phyloP scores from a whole-genome alignment of 148 eudicot genomes.

The Pharnaceum exiguum region DNA sequence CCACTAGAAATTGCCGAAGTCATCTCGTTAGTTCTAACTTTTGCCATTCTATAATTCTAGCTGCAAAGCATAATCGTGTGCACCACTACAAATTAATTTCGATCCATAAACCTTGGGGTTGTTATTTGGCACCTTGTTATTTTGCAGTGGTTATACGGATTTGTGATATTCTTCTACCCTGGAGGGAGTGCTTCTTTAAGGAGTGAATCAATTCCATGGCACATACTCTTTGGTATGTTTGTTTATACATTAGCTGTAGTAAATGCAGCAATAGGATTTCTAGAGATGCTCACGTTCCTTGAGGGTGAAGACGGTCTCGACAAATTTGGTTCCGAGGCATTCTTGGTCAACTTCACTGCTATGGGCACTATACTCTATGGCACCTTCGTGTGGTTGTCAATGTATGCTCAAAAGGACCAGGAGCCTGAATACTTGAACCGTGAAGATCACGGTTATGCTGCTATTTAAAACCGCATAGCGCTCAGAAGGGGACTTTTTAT shows the following conservation, averaged over 20 bases:
- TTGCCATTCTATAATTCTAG: too few species aligned
- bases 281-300: slow-evolving; percentile 94
- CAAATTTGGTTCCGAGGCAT: slow-evolving; percentile 79
- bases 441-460: slow-evolving; percentile 52
- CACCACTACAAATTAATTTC: too few species aligned
- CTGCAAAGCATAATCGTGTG: too few species aligned
- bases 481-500: too few species aligned
- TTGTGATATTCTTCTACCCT: slow-evolving; percentile 74
- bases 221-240: slow-evolving; percentile 60
- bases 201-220: slow-evolving; percentile 78
- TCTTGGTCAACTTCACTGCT: slow-evolving; percentile 88
- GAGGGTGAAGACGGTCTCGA: slow-evolving; percentile 49
- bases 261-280: slow-evolving; percentile 67
- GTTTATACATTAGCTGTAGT: slow-evolving; percentile 65
- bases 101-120: too few species aligned
- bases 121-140: neutral
- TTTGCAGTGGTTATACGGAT: slow-evolving; percentile 83
- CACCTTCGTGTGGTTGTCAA: slow-evolving; percentile 56
- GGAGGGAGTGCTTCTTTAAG: slow-evolving; percentile 53
- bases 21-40: too few species aligned
- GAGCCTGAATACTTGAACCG: too few species aligned
- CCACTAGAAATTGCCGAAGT: too few species aligned
- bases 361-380: slow-evolving; percentile 62
- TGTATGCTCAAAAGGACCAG: slow-evolving; percentile 39
- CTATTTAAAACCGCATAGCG: slow-evolving; percentile 37